A percentile compares a stretch with the other conserved stretches of the same genome.
These are phyloP conservation scores for Herpetomonas samuelpessoai DNA, from an alignment of 208 protist genomes.

Conservation along the genomic window DNA sequence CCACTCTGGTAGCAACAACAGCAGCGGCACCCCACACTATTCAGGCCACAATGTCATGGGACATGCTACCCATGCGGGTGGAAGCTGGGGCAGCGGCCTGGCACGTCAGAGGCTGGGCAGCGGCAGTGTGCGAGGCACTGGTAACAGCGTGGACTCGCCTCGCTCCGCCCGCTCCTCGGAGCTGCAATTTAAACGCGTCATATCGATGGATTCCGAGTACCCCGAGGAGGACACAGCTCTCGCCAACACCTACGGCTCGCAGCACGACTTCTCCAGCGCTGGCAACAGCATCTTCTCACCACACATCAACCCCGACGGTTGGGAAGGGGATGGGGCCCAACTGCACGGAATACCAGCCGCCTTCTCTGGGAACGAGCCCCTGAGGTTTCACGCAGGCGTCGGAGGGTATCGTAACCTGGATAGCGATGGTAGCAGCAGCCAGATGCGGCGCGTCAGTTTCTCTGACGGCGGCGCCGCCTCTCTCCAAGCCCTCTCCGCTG, in stretches of 20 bases:
- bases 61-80: too few relatives aligned
- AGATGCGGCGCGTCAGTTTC: background rate
- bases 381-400: too few relatives aligned
- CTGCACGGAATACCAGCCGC: too few relatives aligned
- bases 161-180: constrained; percentile 13
- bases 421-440: background rate
- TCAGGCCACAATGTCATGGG: too few relatives aligned
- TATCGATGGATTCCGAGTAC: constrained; percentile 21
- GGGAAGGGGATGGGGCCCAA: too few relatives aligned
- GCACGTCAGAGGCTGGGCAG: constrained; percentile 4
- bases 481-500: background rate
- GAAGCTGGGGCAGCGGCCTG: background rate
- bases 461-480: background rate
- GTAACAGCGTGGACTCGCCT: constrained; percentile 16
- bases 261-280: background rate
- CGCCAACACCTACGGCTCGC: background rate
- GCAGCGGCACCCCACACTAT: background rate
- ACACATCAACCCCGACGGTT: too few relatives aligned
- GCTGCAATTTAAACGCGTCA: constrained; percentile 28
- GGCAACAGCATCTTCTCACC: too few relatives aligned
- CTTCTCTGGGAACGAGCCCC: too few relatives aligned
- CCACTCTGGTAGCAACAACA: background rate
- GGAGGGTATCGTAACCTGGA: background rate
- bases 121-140: constrained; percentile 9
- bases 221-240: background rate